These are phyloP conservation scores for Sugiyamaella castrensis DNA, from an alignment of 1,139 yeast species.

Conservation along the genomic window DNA sequence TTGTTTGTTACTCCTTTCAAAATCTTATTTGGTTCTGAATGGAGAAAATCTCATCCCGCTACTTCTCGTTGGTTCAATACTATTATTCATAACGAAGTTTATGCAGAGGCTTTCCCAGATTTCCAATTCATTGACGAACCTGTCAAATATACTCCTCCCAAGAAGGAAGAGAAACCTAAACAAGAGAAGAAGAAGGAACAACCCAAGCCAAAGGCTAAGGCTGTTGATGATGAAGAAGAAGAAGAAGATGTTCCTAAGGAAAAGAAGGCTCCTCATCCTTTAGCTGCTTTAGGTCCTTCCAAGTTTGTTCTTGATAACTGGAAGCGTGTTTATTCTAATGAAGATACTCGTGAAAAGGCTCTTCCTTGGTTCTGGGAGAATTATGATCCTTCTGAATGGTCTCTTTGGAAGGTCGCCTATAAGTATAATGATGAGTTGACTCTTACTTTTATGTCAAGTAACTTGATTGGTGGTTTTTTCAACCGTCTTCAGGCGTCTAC, in stretches of 20 bases:
- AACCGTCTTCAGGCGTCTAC: slow-evolving; percentile 88
- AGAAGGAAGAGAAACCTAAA: slow-evolving; percentile 56
- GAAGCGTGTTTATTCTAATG: slow-evolving; percentile 97
- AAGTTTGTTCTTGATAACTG: slow-evolving; percentile 79
- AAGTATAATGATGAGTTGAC: slow-evolving; percentile 98
- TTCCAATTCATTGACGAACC: slow-evolving; percentile 58
- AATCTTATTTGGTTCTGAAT: slow-evolving; percentile 65
- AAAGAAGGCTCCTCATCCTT: slow-evolving; percentile 84
- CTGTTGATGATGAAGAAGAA: slow-evolving; percentile 43
- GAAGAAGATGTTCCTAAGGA: slow-evolving; percentile 43
- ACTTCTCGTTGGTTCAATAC: slow-evolving; percentile 86
- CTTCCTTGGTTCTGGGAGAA: slow-evolving; percentile 99
- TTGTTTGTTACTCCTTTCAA: slow-evolving; percentile 63
- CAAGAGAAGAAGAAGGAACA: slow-evolving; percentile 33
- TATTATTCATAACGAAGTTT: slow-evolving; percentile 38
- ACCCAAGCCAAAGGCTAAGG: slow-evolving; percentile 36
- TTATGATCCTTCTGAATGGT: slow-evolving; percentile 91
- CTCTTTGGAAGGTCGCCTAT: slow-evolving; percentile 93
- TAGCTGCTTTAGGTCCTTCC: slow-evolving; percentile 74
- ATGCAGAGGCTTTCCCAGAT: slow-evolving; percentile 46
- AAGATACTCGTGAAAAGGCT: slow-evolving; percentile 92
- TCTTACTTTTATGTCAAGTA: slow-evolving; percentile 96
- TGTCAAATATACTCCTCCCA: slow-evolving; percentile 68
- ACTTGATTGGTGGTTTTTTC: slow-evolving; percentile 98
- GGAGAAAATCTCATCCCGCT: slow-evolving; percentile 74